phyloP scores from a whole-genome alignment of 2,329 filamentous ascomycete species.

The Neofusicoccum ribis region DNA sequence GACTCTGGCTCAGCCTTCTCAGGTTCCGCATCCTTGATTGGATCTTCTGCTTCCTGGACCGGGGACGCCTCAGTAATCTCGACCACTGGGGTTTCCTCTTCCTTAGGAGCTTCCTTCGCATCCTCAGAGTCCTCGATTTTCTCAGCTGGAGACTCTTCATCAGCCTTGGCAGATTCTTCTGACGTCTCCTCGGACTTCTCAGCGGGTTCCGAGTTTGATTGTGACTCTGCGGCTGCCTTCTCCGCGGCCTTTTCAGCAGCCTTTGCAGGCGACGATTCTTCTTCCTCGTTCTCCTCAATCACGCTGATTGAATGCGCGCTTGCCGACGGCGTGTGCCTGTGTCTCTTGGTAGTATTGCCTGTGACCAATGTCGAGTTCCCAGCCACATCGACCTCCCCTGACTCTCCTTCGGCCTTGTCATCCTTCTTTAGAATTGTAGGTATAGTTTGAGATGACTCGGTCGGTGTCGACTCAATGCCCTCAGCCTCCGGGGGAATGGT shows the following conservation, averaged over 20 bases:
- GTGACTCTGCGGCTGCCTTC: conserved; percentile 25
- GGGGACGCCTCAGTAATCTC: conserved; percentile 6
- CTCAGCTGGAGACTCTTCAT: conserved; percentile 13
- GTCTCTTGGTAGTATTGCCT: conserved; percentile 74
- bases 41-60: neutral
- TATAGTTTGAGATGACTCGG: conserved; percentile 23
- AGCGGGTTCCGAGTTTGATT: conserved; percentile 24
- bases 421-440: conserved; percentile 40
- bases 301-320: conserved; percentile 73
- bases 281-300: conserved; percentile 79
- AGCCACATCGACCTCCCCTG: conserved; percentile 23
- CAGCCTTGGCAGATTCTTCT: conserved; percentile 15
- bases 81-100: neutral
- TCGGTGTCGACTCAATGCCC: conserved; percentile 61
- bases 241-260: conserved; percentile 25
- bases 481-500: conserved; percentile 93
- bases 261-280: conserved; percentile 36
- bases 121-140: conserved; percentile 17
- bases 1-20: conserved; percentile 15
- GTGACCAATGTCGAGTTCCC: conserved; percentile 52
- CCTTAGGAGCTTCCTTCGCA: neutral
- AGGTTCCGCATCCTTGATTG: neutral
- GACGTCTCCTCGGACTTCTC: conserved; percentile 22
- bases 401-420: conserved; percentile 23
- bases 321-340: conserved; percentile 79